Conservation (phyloP, 1,139 yeast species). For the Taphrina pruni region DNA sequence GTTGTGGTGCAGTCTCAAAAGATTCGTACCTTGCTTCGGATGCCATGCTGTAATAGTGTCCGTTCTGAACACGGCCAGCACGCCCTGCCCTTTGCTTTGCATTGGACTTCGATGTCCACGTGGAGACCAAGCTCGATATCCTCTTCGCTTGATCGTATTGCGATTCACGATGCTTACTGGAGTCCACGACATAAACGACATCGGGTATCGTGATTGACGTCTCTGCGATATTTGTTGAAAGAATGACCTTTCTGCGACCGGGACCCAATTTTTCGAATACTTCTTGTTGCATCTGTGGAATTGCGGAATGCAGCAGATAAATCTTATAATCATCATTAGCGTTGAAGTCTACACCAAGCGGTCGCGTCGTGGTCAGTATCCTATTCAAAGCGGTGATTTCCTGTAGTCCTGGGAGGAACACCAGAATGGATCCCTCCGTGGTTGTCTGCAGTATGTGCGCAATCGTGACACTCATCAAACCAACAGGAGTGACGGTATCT, state of each 20-base stretch:
- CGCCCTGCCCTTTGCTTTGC: slow-evolving; percentile 81
- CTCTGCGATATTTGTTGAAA: slow-evolving; percentile 77
- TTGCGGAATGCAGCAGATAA: slow-evolving; percentile 77
- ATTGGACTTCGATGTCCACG: slow-evolving; percentile 81
- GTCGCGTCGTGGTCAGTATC: slow-evolving; percentile 57
- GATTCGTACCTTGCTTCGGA: slow-evolving; percentile 58
- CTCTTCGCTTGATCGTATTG: slow-evolving; percentile 65
- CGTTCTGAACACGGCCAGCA: slow-evolving; percentile 81
- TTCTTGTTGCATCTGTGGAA: slow-evolving; percentile 67
- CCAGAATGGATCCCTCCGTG: slow-evolving; percentile 59
- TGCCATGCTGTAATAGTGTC: slow-evolving; percentile 72
- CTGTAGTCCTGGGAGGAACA: slow-evolving; percentile 79
- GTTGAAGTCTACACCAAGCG: slow-evolving; percentile 56
- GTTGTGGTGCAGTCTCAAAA: slow-evolving; percentile 70
- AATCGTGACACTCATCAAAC: slow-evolving; percentile 42
- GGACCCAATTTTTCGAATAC: slow-evolving; percentile 62
- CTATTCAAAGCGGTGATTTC: slow-evolving; percentile 77
- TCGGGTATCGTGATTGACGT: slow-evolving; percentile 82
- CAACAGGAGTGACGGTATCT: slow-evolving; percentile 40
- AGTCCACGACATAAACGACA: slow-evolving; percentile 78
- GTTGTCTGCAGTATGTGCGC: slow-evolving; percentile 41
- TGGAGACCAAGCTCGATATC: slow-evolving; percentile 68
- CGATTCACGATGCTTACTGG: slow-evolving; percentile 73
- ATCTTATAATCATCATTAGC: slow-evolving; percentile 53
- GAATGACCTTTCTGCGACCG: slow-evolving; percentile 68